Evolutionary conservation across 768 basidiomycete species (phyloP), one percentile per base, ranked within the genome.

Genomic region (Calocera viscosa): DNA sequence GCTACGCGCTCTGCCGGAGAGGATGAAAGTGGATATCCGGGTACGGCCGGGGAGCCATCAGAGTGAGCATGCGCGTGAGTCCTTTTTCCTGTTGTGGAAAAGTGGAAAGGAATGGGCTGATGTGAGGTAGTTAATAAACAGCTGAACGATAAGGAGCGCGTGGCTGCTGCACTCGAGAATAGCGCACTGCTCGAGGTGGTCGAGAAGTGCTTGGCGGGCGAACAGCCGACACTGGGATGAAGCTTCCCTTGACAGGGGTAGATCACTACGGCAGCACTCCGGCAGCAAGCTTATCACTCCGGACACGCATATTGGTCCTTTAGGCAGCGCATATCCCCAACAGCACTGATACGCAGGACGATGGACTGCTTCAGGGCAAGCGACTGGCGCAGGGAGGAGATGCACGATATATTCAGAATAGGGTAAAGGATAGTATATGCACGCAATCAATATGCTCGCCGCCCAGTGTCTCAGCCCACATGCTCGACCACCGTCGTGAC

Each of bases 131-230:
- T 99, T 12, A 99, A 98, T 77, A 97, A 97, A 75, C 96, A 99
- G 73, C 81, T 99, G 35, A 99, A 99, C 72, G 96, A 99, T 78
- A 99, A 99, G 77, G 96, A 99, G 77, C 83, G 96, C 41, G 96
- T 98, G 1, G 94, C 94, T 28, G 96, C 96, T 12, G 96, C 96
- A 1, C 81, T 98, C 63, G 96, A 99, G 76, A 98, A 98, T 76
- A 82, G 85, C 1, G 83, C 88, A 32, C 82, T 99, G 2, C 74
- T 97, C 1, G 88, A 89, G 66, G 91, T 91, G 0, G 85, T 99
- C 11, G 94, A 98, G 75, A 86, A 87, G 34, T 88, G 87, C 73
- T 77, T 90, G 24, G 76, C 78, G 19, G 53, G 53, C 11, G 53
- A 60, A 19, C 53, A 60, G 26, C 53, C 53, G 16, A 60, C 53